Percentiles rank a stretch among this genome's conserved stretches.
phyloP scores from a whole-genome alignment of 1,139 yeast genomes.

The Citeromyces hawaiiensis region DNA sequence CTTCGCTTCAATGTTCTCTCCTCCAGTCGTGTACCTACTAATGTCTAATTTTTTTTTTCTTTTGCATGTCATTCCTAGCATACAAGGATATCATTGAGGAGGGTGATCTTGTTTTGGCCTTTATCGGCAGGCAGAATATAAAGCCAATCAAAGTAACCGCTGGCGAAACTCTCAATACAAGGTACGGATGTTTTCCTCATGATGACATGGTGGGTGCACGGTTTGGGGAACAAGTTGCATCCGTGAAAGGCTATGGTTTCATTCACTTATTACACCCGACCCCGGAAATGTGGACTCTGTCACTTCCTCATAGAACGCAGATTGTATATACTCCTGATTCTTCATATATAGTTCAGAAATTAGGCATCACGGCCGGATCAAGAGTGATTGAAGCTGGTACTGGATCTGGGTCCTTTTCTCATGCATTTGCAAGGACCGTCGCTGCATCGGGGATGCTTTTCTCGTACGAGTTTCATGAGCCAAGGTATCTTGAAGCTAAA shows the following conservation, averaged over 20 bases:
- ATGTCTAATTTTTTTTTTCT: not conserved
- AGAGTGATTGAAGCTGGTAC: conserved; percentile 94
- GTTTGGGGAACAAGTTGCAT: conserved; percentile 80
- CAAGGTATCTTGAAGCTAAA: conserved; percentile 67
- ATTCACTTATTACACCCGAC: conserved; percentile 83
- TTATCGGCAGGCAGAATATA: conserved; percentile 67
- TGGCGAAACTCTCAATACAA: conserved; percentile 59
- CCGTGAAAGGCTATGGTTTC: conserved; percentile 72
- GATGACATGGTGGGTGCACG: conserved; percentile 65
- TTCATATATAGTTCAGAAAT: conserved; percentile 73
- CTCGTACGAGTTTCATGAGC: conserved; percentile 86
- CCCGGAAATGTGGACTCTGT: conserved; percentile 90
- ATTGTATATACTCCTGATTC: conserved; percentile 96
- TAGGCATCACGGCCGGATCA: conserved; percentile 62
- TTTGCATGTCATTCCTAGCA: conserved; percentile 14
- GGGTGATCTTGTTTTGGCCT: conserved; percentile 78
- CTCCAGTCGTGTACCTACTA: not conserved
- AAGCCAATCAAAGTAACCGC: conserved; percentile 56
- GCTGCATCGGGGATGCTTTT: conserved; percentile 49
- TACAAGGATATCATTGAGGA: conserved; percentile 53
- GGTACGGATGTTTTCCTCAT: conserved; percentile 85
- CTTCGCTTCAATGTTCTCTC: no score
- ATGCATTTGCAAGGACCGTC: conserved; percentile 77
- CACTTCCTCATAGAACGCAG: conserved; percentile 94
- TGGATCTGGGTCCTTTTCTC: conserved; percentile 93